Evolutionary conservation across 257 asterid genomes (phyloP).

Genomic region (Rubia yunnanensis): DNA sequence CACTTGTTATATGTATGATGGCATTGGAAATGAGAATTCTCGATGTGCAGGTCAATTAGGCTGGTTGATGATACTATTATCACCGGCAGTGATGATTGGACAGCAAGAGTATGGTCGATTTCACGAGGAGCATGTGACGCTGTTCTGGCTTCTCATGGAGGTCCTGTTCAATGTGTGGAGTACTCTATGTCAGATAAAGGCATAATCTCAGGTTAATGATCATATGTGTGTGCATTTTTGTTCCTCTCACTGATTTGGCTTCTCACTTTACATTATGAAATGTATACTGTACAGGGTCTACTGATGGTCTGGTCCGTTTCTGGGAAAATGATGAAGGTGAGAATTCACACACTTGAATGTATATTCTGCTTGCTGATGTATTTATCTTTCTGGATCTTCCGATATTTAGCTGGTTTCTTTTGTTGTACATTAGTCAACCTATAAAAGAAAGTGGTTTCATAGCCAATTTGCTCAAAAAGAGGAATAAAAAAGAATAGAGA

Average conservation of each 20-base stretch:
- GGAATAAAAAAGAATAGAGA: neutral
- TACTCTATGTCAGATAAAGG: conserved; percentile 79
- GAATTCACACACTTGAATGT: conserved; percentile 13
- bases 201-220: conserved; percentile 63
- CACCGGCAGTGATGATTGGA: conserved; percentile 99
- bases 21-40: conserved; percentile 18
- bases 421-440: neutral
- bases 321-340: conserved; percentile 97
- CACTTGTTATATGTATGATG: conserved; percentile 16
- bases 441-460: neutral
- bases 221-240: conserved; percentile 5
- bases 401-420: neutral
- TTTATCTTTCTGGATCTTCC: neutral
- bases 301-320: conserved; percentile 83
- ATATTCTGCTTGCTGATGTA: neutral
- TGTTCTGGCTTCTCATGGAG: conserved; percentile 93
- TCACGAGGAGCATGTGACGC: conserved; percentile 92
- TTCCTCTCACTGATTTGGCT: neutral
- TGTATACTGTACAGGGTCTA: conserved; percentile 53
- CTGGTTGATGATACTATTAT: conserved; percentile 90
- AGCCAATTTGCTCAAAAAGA: neutral
- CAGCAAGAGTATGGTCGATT: conserved; percentile 93
- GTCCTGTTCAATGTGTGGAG: conserved; percentile 87
- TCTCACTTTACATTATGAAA: conserved; percentile 9
- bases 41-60: conserved; percentile 70